These are phyloP conservation scores for Vickermania ingenoplastis DNA, from an alignment of 208 protist species.

Conservation along the genomic window DNA sequence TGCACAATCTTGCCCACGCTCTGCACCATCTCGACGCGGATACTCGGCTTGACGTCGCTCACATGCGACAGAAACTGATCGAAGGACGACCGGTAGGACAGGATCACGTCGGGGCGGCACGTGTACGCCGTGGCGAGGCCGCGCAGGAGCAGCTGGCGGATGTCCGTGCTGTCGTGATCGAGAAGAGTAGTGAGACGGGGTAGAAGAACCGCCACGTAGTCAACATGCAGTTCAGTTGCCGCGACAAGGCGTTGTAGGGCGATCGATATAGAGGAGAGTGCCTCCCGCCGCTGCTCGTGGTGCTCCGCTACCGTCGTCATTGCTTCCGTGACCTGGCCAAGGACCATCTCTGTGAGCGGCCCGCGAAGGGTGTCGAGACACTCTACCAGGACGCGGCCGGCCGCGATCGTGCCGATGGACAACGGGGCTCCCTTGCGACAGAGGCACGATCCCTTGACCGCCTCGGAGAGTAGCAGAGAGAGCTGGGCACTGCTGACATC, in stretches of 20 bases:
- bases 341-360: not conserved
- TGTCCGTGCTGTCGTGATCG: slow-evolving; percentile 27
- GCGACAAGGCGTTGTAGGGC: slow-evolving; percentile 41
- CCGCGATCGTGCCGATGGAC: not conserved
- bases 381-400: not conserved
- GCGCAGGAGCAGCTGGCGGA: slow-evolving; percentile 45
- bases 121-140: slow-evolving; percentile 32
- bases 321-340: not conserved
- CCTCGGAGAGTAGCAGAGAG: not conserved
- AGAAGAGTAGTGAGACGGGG: slow-evolving; percentile 25
- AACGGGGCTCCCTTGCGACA: not conserved
- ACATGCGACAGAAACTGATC: slow-evolving; percentile 24
- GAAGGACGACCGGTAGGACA: slow-evolving; percentile 18
- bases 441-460: not conserved
- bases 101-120: slow-evolving; percentile 21
- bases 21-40: slow-evolving; percentile 43
- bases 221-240: slow-evolving; percentile 30
- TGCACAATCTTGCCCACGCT: slow-evolving; percentile 16
- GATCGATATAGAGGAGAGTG: slow-evolving; percentile 16
- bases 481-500: not conserved
- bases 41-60: slow-evolving; percentile 27
- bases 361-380: not conserved
- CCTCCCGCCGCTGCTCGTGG: slow-evolving; percentile 5
- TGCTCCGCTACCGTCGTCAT: slow-evolving; percentile 3
- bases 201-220: slow-evolving; percentile 32